Evolutionary conservation across 345 rosid species (phyloP), one percentile per base, ranked within the genome.

Genomic region (Lepidium africanum): DNA sequence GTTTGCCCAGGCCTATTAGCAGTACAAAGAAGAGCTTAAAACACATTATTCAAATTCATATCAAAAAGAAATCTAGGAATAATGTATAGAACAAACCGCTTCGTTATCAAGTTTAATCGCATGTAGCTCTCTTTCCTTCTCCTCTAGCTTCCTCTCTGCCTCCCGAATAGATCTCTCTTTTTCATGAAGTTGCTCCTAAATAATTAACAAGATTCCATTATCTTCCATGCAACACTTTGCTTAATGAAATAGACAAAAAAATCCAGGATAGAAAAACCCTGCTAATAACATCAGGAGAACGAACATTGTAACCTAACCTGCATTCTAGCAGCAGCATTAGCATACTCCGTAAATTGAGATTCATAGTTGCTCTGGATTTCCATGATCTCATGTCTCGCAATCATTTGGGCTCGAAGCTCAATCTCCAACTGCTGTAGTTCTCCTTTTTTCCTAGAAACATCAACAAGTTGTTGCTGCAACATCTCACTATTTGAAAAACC

Each of bases 61-160:
- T 41, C 23, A 13, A 10, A 21, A 10, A 55, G 49, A 42, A 10
- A n/a, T 9, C 5, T 16, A 36, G 14, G 38, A 37, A 13, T 23
- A 52, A 30, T 57, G 37, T 25, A 65, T 7, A 37, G 41, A 61
- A 80, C 86, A 63, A 53, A 91, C 99, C 81, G 88, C 89, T 83
- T 95, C 97, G 9, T 80, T 95, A 71, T 89, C 99, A 49, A 85
- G 78, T 77, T 86, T 95, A 61, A 86, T 79, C n/a, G 89, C 88
- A 84, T 82, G 87, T 2, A 94, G 80, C 78, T 91, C 97, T 70
- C 88, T 83, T 25, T 87, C 97, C 74, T 82, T 91, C 65, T 87
- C 96, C 70, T 91, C 99, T 63, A 91, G 66, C 77, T 78, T 86
- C 77, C 90, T 87, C 79, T 89, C 92, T 74, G 86, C 70, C 15